Percentiles rank a stretch among this genome's conserved stretches.
Evolutionary conservation across 2,329 filamentous ascomycete species (phyloP).

Genomic region (Herpotrichia juniperi): DNA sequence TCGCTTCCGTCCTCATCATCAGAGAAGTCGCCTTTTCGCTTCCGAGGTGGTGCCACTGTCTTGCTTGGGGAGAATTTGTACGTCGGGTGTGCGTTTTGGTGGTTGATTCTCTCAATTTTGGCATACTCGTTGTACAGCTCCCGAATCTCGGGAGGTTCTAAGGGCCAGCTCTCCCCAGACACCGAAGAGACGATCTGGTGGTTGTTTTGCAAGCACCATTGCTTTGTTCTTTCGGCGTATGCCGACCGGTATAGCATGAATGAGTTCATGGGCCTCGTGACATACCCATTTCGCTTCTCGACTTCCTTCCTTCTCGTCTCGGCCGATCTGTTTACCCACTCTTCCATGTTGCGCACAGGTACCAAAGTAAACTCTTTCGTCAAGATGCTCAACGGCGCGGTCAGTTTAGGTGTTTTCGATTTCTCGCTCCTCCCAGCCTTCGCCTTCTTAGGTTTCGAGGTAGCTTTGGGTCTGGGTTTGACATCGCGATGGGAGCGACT

Average conservation of each 20-base stretch:
- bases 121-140: constrained; percentile 80
- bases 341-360: constrained; percentile 76
- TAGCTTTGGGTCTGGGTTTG: constrained; percentile 34
- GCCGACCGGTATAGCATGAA: constrained; percentile 98
- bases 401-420: constrained; percentile 61
- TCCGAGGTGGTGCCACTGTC: constrained; percentile 51
- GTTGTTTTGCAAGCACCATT: constrained; percentile 82
- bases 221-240: constrained; percentile 85
- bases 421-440: constrained; percentile 53
- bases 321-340: constrained; percentile 74
- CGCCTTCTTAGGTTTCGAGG: constrained; percentile 50
- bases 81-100: constrained; percentile 81
- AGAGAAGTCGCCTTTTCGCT: constrained; percentile 54
- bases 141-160: constrained; percentile 76
- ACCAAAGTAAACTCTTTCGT: constrained; percentile 67
- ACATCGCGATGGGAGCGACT: constrained; percentile 29
- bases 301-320: constrained; percentile 73
- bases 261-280: constrained; percentile 94
- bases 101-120: constrained; percentile 80
- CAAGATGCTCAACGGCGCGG: constrained; percentile 72
- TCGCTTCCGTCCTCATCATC: constrained; percentile 51
- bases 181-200: constrained; percentile 90
- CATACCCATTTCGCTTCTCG: constrained; percentile 73
- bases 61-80: constrained; percentile 96
- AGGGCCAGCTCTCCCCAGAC: constrained; percentile 84